Base-by-base conservation (phyloP, 352 stramenopile species). In the Phytopythium sindhum region DNA sequence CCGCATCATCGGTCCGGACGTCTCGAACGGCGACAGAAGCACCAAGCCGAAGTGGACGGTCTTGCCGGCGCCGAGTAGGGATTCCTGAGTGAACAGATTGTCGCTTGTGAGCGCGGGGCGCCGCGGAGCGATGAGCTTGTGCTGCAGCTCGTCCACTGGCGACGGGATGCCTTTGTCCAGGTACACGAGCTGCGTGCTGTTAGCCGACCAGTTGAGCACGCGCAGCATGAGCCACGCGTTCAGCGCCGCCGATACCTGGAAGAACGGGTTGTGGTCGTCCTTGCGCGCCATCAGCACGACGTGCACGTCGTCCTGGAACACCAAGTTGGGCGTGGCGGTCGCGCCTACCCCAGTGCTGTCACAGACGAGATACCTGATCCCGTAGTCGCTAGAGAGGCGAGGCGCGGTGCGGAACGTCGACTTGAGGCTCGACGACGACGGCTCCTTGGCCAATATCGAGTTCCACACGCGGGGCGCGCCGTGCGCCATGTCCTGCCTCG, bases 181-280 rank as follows among this genome's bases (percentile, higher is more conserved):
- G 41, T 81, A 65, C 54, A 86, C 66, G 11, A 89, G 57, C 29
- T 59, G 69, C 0, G 80, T 86, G 41, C 65, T 68, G 0, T 67
- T 57, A n/a, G 70, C 21, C 39, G n/a, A 77, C 48, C 47, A 77
- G 61, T 41, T 41, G 41, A 21, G 69, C 68, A 39, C 60, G 37
- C 17, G 33, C 10, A 39, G 10, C 33, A 39, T 39, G 33, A 39
- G 1, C 33, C 33, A 39, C 33, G 33, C 33, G 33, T 39, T 39
- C 7, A 39, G 33, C 33, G 33, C 47, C 7, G 72, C 60, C 45
- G 81, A 63, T 4, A 81, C 28, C 4, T 60, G 52, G 33, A 68
- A 28, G 8, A 74, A 70, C 4, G 74, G 4, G 73, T 84, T 84
- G 35, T 83, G 75, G 58, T 84, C 78, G 45, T 86, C 73, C 11